Conservation (phyloP, 1,139 yeast genomes). For the Sugiyamaella pinicola region DNA sequence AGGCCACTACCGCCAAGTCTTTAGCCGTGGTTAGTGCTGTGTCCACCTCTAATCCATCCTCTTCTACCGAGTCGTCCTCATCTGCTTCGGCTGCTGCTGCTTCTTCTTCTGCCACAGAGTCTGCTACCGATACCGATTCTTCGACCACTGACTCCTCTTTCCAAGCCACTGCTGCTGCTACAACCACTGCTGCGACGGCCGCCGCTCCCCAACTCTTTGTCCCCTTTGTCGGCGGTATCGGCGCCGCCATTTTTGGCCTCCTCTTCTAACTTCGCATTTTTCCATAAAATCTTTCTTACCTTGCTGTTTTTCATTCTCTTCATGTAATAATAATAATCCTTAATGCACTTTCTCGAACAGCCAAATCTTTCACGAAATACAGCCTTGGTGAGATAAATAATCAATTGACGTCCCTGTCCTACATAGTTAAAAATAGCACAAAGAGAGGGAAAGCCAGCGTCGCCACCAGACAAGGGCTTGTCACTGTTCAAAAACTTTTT, state of each 20-base stretch:
- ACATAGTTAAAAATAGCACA: too few relatives aligned
- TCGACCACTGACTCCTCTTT: slow-evolving; percentile 26
- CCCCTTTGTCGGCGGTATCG: not conserved
- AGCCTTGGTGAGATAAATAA: too few relatives aligned
- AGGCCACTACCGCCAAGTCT: slow-evolving; percentile 30
- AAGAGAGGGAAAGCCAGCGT: too few relatives aligned
- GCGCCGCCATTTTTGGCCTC: slow-evolving; percentile 8
- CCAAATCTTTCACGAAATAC: too few relatives aligned
- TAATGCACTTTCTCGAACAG: too few relatives aligned
- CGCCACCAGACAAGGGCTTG: too few relatives aligned
- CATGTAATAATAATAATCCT: too few relatives aligned
- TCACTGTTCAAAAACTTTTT: too few relatives aligned
- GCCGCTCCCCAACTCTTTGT: slow-evolving; percentile 4
- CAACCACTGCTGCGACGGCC: slow-evolving; percentile 6
- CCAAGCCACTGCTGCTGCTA: slow-evolving; percentile 18
- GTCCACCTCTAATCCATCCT: slow-evolving; percentile 25
- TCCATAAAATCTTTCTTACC: not conserved
- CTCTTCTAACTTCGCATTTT: not conserved
- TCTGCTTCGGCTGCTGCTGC: slow-evolving; percentile 20
- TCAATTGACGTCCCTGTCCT: too few relatives aligned
- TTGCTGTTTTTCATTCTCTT: too few relatives aligned
- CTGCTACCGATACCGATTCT: slow-evolving; percentile 26
- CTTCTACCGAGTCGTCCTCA: slow-evolving; percentile 19
- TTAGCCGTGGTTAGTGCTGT: slow-evolving; percentile 32
- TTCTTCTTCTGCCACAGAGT: slow-evolving; percentile 18